phyloP scores from a whole-genome alignment of 495 filamentous ascomycete genomes.

The Trichoderma reesei region DNA sequence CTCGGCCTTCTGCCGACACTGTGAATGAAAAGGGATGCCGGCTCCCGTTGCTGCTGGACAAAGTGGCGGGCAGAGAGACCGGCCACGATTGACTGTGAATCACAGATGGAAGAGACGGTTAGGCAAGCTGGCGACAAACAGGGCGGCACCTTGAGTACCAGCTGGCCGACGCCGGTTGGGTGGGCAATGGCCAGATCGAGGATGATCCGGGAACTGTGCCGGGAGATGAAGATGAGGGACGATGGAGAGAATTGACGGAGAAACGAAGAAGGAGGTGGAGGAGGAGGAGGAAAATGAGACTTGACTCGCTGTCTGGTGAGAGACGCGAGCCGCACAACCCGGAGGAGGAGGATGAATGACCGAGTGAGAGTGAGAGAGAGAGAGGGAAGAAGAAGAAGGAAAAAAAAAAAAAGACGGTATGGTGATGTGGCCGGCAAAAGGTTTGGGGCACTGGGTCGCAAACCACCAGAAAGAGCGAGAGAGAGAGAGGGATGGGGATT shows the following conservation, averaged over 20 bases:
- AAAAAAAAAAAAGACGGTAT: background rate
- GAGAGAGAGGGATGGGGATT: background rate
- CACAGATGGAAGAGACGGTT: constrained; percentile 22
- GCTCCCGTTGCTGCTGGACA: background rate
- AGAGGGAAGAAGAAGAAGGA: background rate
- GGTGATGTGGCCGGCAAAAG: background rate
- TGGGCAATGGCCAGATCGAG: background rate
- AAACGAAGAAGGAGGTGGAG: too few relatives aligned
- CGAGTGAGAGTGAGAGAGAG: background rate
- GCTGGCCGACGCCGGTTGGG: background rate
- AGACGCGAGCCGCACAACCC: background rate
- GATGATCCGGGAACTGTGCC: background rate
- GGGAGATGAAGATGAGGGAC: background rate
- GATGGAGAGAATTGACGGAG: too few relatives aligned
- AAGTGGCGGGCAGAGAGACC: background rate
- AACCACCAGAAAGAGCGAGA: background rate
- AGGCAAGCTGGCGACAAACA: constrained; percentile 27
- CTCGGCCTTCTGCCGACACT: background rate
- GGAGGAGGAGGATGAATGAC: background rate
- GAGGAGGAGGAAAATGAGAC: background rate
- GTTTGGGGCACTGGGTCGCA: background rate
- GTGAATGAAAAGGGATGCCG: background rate
- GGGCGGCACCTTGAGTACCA: background rate
- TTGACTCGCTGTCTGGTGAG: constrained; percentile 1
- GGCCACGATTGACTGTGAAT: constrained; percentile 1